Evolutionary conservation across 305 asterid species (phyloP), one percentile per base, ranked within the genome.

Genomic region (Fraxinus velutina): DNA sequence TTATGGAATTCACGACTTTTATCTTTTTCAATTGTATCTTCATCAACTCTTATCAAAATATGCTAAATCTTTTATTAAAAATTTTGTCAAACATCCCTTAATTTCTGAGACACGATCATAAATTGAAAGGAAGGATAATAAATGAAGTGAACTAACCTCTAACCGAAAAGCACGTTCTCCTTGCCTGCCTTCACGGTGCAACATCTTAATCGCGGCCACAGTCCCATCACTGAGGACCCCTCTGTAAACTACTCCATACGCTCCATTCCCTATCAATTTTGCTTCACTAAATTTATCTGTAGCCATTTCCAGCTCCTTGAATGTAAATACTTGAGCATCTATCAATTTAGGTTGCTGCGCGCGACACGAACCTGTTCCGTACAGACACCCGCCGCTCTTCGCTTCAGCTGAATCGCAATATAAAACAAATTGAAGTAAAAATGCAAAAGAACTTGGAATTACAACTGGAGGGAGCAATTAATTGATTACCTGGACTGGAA

Each of bases 141-240:
- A 66, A 10, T 66, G 36, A 66, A 3, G 19, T 24, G 37, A 86
- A 83, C 87, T 7, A 81, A 93, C 98, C 98, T 93, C 93, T 39
- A 84, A 83, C 22, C 97, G 93, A 78, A 93, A 93, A 7, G 98
- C 90, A 9, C 97, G 94, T 66, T 93, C 97, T 44, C 90, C 92
- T 19, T 88, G 94, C 76, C 87, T 88, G 19, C 96, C 98, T 30
- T 90, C 88, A 33, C 89, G 83, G 60, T 88, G 92, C 84, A 91
- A 15, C 86, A 83, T 37, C 89, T 93, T 91, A 82, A 93, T 83
- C n/a, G 96, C 97, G 55, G 88, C 93, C 27, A 85, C 79, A 32
- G 94, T 91, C 22, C 93, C 93, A 34, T 93, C 93, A 55, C 86
- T 57, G 7, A 93, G 88, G 57, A 86, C 75, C 47, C 96, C 98